Percentiles rank a stretch among this genome's conserved stretches.
Evolutionary conservation across 345 rosid genomes (phyloP).

Genomic region (Carallia brachiata): DNA sequence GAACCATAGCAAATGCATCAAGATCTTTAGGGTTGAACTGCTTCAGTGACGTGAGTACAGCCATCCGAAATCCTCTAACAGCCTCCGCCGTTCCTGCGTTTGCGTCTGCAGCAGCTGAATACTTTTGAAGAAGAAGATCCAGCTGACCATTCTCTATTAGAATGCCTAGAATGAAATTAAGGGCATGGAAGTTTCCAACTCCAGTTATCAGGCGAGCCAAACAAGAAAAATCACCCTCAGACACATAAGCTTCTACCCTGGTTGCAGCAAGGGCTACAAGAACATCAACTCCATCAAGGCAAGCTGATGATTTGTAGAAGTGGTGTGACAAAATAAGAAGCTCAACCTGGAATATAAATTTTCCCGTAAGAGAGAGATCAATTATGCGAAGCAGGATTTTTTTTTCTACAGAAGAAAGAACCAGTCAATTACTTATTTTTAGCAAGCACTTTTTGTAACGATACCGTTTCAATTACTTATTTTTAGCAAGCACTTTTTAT

Average conservation of each 20-base stretch:
- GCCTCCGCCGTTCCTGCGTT: constrained; percentile 77
- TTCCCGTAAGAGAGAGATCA: constrained; percentile 1
- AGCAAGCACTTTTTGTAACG: no score
- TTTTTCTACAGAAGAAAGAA: not conserved
- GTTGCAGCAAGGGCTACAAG: constrained; percentile 97
- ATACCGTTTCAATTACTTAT: not conserved
- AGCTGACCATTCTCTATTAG: constrained; percentile 94
- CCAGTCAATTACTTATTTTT: not conserved
- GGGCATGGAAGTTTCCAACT: constrained; percentile 93
- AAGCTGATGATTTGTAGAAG: constrained; percentile 93
- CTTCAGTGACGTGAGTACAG: constrained; percentile 92
- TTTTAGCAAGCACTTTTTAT: not conserved
- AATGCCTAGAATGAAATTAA: constrained; percentile 90
- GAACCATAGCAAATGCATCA: constrained; percentile 90
- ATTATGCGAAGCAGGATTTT: not conserved
- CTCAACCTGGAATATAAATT: constrained; percentile 66
- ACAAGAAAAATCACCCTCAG: constrained; percentile 94
- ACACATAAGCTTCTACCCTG: constrained; percentile 89
- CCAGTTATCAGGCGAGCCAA: constrained; percentile 94
- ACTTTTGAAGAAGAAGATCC: constrained; percentile 91
- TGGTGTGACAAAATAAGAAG: constrained; percentile 96
- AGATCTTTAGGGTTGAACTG: constrained; percentile 82
- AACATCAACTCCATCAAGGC: constrained; percentile 99
- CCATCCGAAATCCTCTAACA: constrained; percentile 93
- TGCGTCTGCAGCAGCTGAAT: constrained; percentile 83